Base-by-base conservation (phyloP, 352 stramenopile genomes). In the Globisporangium nodosum region DNA sequence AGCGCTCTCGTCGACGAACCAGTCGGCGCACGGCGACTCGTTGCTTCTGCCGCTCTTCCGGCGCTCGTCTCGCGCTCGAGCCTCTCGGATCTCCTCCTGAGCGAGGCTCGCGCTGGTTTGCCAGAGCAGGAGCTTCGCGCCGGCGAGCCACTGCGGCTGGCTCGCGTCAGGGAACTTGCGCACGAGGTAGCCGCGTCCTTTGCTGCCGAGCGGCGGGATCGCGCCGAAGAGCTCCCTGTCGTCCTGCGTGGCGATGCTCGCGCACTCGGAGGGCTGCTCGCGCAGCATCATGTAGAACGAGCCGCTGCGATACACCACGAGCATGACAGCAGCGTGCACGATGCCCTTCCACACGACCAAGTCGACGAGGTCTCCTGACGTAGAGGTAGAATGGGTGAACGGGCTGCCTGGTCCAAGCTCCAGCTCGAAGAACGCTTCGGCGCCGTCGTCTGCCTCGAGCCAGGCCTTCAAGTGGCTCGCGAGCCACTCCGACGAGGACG, bases 301-400 rank as follows among this genome's bases (percentile, higher is more conserved):
- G 11, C 68, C 65, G 3, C 61, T 61, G 21, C 73, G 66, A 18
- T 85, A 89, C 33, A 86, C 63, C 6, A 87, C 58, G 3, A 85
- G 66, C 27, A 89, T 51, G n/a, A 86, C 20, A 1, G 66, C 66
- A n/a, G 71, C 58, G 40, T 89, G 63, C 3, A 89, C 71, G 18
- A 87, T 66, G 9, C 79, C 76, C 54, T 83, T 83, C 79, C 79
- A 87, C 0, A 87, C 58, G 45, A 89, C 3, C 37, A 89, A 58
- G 4, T 76, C 72, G 3, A 84, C 58, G 9, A n/a, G 30, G 0
- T 61, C 37, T 5, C 75, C 62, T 37, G 35, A 53, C 39, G 21
- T 66, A 56, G 21, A 24, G 21, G 21, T 31, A 45, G 4, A 7
- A 39, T 1, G 33, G 7, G 6, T 42, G 33, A 37, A 24, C 7